Evolutionary conservation across 2,329 filamentous ascomycete species (phyloP).

Genomic region (Ophiosphaerella korrae): DNA sequence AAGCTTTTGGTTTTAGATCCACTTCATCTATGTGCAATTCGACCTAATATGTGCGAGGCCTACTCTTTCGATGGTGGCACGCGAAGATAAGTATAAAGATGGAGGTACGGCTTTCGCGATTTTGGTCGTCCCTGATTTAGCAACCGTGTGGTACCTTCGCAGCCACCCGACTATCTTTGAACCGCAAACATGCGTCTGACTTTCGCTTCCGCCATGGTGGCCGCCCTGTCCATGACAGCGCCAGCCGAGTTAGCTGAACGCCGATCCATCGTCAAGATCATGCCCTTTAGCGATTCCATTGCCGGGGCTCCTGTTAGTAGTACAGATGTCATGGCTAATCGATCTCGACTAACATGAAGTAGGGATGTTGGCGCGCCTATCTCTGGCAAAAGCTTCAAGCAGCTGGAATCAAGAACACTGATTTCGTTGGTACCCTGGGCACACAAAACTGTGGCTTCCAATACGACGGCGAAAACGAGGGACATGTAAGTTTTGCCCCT

Average conservation of each 20-base stretch:
- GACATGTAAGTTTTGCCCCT: slow-evolving; percentile 35
- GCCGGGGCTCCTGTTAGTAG: slow-evolving; percentile 20
- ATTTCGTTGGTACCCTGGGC: slow-evolving; percentile 37
- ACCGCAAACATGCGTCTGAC: not conserved
- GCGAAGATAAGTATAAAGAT: not conserved
- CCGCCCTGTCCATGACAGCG: not conserved
- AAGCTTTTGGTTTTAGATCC: not conserved
- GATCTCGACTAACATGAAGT: slow-evolving; percentile 10
- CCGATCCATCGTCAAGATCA: slow-evolving; percentile 24
- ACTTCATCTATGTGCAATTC: not conserved
- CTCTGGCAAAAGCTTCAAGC: slow-evolving; percentile 31
- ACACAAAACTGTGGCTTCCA: slow-evolving; percentile 46
- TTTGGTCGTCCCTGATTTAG: not conserved
- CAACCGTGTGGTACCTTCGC: not conserved
- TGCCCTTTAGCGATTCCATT: slow-evolving; percentile 34
- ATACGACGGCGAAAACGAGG: slow-evolving; percentile 52
- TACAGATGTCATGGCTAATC: no score
- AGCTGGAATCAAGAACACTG: slow-evolving; percentile 25
- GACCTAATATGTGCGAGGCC: not conserved
- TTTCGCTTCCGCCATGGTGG: not conserved
- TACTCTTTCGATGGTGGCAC: not conserved
- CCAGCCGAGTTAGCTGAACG: slow-evolving; percentile 8
- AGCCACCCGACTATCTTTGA: not conserved
- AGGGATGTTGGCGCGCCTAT: slow-evolving; percentile 37
- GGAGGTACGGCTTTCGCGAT: not conserved